A percentile compares a stretch with the other conserved stretches of the same genome.
phyloP scores from a whole-genome alignment of 148 eudicot species.

The Cornus kousa region DNA sequence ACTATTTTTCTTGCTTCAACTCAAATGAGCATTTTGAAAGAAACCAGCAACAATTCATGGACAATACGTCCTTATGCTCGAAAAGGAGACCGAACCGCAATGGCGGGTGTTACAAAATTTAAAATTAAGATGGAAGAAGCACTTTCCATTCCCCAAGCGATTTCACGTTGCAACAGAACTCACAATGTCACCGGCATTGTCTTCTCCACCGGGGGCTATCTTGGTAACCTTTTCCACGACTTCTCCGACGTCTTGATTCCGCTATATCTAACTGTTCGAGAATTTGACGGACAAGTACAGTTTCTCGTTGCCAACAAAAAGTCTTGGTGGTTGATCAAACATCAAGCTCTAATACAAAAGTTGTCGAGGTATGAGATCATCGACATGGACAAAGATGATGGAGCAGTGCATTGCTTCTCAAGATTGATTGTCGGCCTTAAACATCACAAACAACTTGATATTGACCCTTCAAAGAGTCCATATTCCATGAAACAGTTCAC shows the following conservation, averaged over 20 bases:
- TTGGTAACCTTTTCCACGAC: constrained; percentile 55
- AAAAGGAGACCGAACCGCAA: constrained; percentile 32
- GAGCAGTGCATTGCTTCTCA: constrained; percentile 46
- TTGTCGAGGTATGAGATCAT: constrained; percentile 45
- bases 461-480: constrained; percentile 10
- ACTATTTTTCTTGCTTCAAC: constrained; percentile 35
- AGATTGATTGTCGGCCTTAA: constrained; percentile 15
- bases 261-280: constrained; percentile 35
- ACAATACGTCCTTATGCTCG: constrained; percentile 53
- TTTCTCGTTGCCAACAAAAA: constrained; percentile 33
- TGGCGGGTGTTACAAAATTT: constrained; percentile 24
- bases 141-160: not conserved
- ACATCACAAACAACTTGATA: too few species aligned
- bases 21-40: not conserved
- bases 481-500: constrained; percentile 34
- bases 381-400: constrained; percentile 36
- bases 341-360: constrained; percentile 24
- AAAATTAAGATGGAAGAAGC: constrained; percentile 15
- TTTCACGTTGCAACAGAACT: constrained; percentile 24
- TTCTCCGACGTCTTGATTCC: constrained; percentile 52
- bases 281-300: constrained; percentile 39
- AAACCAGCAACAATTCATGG: constrained; percentile 12
- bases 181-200: constrained; percentile 45
- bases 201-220: constrained; percentile 45
- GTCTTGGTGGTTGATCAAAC: constrained; percentile 36